These are phyloP conservation scores for Pleurotus tuoliensis DNA, from an alignment of 768 basidiomycete species.

Conservation along the genomic window DNA sequence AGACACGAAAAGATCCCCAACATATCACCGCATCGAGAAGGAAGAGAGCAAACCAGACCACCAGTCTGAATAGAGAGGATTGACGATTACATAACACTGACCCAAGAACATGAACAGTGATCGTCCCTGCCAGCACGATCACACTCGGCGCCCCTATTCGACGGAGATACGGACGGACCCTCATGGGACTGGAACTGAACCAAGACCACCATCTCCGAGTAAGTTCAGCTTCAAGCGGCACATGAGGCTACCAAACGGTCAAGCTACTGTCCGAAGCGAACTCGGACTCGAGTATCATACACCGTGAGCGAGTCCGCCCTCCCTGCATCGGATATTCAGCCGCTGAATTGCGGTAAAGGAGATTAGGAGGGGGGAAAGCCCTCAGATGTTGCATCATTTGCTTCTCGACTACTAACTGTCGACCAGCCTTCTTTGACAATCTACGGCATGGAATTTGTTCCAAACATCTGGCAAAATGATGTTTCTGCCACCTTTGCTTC, in stretches of 20 bases:
- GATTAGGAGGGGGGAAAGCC: constrained; percentile 7
- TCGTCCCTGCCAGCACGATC: not conserved
- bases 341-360: constrained; percentile 1
- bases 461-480: constrained; percentile 5
- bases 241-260: constrained; percentile 5
- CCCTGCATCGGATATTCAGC: not conserved
- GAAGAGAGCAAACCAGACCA: too few species aligned
- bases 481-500: not conserved
- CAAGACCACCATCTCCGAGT: not conserved
- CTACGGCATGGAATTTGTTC: constrained; percentile 7
- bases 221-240: not conserved
- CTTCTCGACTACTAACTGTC: constrained; percentile 6
- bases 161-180: too few species aligned
- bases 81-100: not conserved
- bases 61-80: not conserved
- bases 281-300: too few species aligned
- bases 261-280: not conserved
- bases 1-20: too few species aligned
- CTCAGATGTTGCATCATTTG: constrained; percentile 7
- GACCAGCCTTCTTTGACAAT: constrained; percentile 5
- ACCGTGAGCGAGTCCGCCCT: not conserved
- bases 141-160: not conserved
- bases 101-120: not conserved
- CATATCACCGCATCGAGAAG: too few species aligned
- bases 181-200: too few species aligned